Conservation (phyloP, 306 rosid genomes). For the Corylus heterophylla region DNA sequence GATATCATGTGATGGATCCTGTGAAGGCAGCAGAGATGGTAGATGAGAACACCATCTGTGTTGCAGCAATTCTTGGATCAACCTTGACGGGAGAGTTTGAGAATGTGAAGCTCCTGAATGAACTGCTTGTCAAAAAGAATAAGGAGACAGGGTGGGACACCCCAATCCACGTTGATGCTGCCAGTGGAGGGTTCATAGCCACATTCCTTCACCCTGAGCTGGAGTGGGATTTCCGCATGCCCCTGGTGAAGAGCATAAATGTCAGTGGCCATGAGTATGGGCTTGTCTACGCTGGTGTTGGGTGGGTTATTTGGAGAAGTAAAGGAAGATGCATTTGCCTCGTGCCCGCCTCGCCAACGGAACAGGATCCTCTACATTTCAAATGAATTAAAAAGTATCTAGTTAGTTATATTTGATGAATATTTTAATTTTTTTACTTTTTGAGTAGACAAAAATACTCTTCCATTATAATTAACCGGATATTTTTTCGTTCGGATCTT, state of each 20-base stretch:
- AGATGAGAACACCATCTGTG: slow-evolving; percentile 95
- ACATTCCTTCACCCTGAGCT: slow-evolving; percentile 51
- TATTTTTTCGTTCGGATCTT: too few relatives aligned
- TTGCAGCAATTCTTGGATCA: slow-evolving; percentile 92
- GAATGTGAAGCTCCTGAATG: slow-evolving; percentile 76
- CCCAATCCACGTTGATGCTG: slow-evolving; percentile 60
- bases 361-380: too few relatives aligned
- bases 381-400: too few relatives aligned
- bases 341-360: too few relatives aligned
- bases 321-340: slow-evolving; percentile 21
- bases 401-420: too few relatives aligned
- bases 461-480: too few relatives aligned
- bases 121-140: slow-evolving; percentile 68
- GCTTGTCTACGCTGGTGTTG: slow-evolving; percentile 58
- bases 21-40: slow-evolving; percentile 81
- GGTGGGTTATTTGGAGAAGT: slow-evolving; percentile 61
- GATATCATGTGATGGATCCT: slow-evolving; percentile 88
- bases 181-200: slow-evolving; percentile 60
- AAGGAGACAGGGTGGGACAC: slow-evolving; percentile 69
- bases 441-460: too few relatives aligned
- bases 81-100: slow-evolving; percentile 91
- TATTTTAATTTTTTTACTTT: too few relatives aligned
- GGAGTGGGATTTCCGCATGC: slow-evolving; percentile 55
- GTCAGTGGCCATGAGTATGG: slow-evolving; percentile 64
- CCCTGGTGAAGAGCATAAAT: slow-evolving; percentile 55